Evolutionary conservation across 1,284 basidiomycete genomes (phyloP).

Genomic region (Chalciporus sp.): DNA sequence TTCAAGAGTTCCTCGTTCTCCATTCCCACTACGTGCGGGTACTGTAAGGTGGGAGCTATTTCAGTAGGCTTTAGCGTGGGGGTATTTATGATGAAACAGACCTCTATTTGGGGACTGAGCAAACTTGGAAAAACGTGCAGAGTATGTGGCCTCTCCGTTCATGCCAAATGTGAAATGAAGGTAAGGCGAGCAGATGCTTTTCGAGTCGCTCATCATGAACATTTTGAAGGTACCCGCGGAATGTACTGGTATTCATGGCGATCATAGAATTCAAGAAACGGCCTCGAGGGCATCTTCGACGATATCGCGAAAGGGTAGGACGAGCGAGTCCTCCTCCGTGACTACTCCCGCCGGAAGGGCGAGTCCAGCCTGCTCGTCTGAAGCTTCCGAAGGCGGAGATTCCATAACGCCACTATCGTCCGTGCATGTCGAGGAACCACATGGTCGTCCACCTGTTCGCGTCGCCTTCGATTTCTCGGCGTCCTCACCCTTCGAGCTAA

Average conservation of each 20-base stretch:
- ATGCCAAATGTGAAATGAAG: slow-evolving; percentile 84
- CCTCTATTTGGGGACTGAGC: slow-evolving; percentile 82
- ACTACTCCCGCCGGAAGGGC: slow-evolving; percentile 10
- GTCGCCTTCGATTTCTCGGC: slow-evolving; percentile 74
- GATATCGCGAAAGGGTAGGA: slow-evolving; percentile 35
- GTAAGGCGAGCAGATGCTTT: slow-evolving; percentile 37
- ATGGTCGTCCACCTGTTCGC: slow-evolving; percentile 48
- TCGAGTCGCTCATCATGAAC: slow-evolving; percentile 9
- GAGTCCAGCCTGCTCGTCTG: slow-evolving; percentile 8
- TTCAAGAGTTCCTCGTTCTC: slow-evolving; percentile 86
- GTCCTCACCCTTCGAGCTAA: slow-evolving; percentile 75
- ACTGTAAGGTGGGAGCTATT: slow-evolving; percentile 64
- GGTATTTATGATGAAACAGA: slow-evolving; percentile 41
- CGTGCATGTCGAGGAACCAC: slow-evolving; percentile 41
- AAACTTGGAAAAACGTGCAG: slow-evolving; percentile 85
- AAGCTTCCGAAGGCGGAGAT: slow-evolving; percentile 27
- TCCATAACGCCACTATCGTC: slow-evolving; percentile 59
- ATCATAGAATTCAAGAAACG: slow-evolving; percentile 26
- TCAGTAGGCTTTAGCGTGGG: neutral
- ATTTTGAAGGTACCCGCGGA: slow-evolving; percentile 69
- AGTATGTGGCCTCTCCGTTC: slow-evolving; percentile 78
- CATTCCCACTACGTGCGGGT: slow-evolving; percentile 78
- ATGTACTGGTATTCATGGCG: slow-evolving; percentile 45
- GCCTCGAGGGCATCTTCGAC: slow-evolving; percentile 34
- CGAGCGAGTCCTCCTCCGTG: slow-evolving; percentile 8